Base-by-base conservation (phyloP, 2,329 filamentous ascomycete species). In the Fusarium irregulare region DNA sequence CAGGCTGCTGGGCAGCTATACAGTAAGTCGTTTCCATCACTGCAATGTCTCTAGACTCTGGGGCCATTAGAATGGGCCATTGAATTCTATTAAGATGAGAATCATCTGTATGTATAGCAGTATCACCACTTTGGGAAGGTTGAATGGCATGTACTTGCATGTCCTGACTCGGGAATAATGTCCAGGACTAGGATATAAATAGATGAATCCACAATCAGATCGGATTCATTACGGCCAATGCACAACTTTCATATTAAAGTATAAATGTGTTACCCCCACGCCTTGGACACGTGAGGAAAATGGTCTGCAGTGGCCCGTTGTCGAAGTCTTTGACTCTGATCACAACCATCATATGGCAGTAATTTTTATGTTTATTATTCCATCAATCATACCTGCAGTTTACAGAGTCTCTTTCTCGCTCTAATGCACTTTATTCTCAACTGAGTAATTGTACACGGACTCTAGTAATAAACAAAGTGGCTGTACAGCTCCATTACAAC, bases 301-400 rank as follows among this genome's bases (percentile, higher is more conserved):
- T 18, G 54, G 58, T 12, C 70, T 74, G 72, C 72, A 73, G 62
- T 74, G 64, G 30, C 67, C 68, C 67, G 63, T 71, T 44, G 51
- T 54, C 32, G 45, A 56, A 16, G 47, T 23, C 23, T 50, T 37
- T 44, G 28, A 41, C 48, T 59, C 62, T 54, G 59, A 64, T 54
- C 56, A 58, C 40, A 34, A 55, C 40, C 47, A 64, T 71, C 58
- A 64, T 21, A 46, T 56, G 34, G 40, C 7, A 40, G 27, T 25
- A 25, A 49, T 14, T 32, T n/a, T 10, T 21, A 21, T 27, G 4
- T 12, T 10, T 13, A 42, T 56, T 64, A 16, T 70, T 56, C 66
- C 45, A 25, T 68, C 42, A 56, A 63, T 59, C 3, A 21, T 7
- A 20, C 7, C 11, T 12, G 3, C 11, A 16, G n/a, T 14, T 37